A percentile compares a stretch with the other conserved stretches of the same genome.
phyloP scores from a whole-genome alignment of 2,329 filamentous ascomycete species.

The Colletotrichum destructivum region DNA sequence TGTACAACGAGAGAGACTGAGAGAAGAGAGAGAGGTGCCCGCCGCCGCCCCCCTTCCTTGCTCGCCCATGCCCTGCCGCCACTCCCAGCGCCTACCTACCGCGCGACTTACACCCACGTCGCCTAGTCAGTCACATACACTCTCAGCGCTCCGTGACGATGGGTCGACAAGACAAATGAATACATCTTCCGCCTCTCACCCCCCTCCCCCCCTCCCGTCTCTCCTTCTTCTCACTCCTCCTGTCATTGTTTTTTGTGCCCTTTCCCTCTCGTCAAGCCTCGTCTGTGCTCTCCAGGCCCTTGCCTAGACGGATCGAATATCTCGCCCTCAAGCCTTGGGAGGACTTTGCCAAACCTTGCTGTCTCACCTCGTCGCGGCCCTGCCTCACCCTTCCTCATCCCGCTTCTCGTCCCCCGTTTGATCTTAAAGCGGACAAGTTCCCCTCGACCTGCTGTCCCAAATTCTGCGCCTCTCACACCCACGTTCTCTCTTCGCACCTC shows the following conservation, averaged over 20 bases:
- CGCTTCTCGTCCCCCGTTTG: slow-evolving; percentile 42
- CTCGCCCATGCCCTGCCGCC: slow-evolving; percentile 40
- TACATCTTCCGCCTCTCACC: slow-evolving; percentile 43
- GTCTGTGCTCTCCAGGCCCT: slow-evolving; percentile 43
- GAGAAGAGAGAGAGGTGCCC: too few relatives aligned
- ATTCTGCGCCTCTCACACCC: slow-evolving; percentile 45
- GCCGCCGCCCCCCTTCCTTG: slow-evolving; percentile 4
- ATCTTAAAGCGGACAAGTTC: slow-evolving; percentile 49
- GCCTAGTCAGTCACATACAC: not conserved
- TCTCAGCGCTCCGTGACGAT: slow-evolving; percentile 28
- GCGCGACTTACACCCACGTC: slow-evolving; percentile 42
- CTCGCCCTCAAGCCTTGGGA: slow-evolving; percentile 40
- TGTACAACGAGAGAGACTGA: slow-evolving; percentile 19
- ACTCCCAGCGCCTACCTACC: slow-evolving; percentile 37
- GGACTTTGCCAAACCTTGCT: slow-evolving; percentile 33
- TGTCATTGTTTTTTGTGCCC: slow-evolving; percentile 37
- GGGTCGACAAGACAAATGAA: slow-evolving; percentile 34
- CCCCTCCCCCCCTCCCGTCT: slow-evolving; percentile 34
- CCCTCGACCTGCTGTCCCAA: slow-evolving; percentile 44
- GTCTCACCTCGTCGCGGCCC: slow-evolving; percentile 41
- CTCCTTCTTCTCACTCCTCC: slow-evolving; percentile 31
- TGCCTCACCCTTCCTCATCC: slow-evolving; percentile 36
- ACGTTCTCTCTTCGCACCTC: slow-evolving; percentile 48
- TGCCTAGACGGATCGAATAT: slow-evolving; percentile 42
- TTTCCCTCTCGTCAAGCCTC: slow-evolving; percentile 37